Conservation (phyloP, 306 rosid species). For the Fagus crenata region DNA sequence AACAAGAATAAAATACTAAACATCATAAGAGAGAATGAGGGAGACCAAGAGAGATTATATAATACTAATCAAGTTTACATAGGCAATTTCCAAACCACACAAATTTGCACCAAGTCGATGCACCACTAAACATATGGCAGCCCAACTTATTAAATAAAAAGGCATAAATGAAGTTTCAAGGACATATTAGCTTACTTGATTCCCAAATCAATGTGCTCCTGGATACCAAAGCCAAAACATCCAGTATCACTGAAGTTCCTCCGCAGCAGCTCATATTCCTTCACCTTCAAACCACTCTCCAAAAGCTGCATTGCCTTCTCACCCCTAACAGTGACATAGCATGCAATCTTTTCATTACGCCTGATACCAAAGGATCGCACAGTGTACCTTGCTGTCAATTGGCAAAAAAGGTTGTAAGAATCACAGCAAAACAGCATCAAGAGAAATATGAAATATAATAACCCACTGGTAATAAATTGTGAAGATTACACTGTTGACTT, state of each 20-base stretch:
- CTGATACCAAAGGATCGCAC: conserved; percentile 79
- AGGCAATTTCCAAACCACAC: background rate
- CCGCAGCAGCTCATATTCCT: conserved; percentile 73
- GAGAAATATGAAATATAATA: background rate
- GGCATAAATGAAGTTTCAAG: background rate
- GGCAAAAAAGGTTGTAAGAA: background rate
- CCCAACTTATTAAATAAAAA: background rate
- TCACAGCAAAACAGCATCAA: background rate
- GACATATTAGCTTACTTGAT: conserved; percentile 62
- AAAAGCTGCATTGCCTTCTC: conserved; percentile 87
- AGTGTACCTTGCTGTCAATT: conserved; percentile 67
- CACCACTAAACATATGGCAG: background rate
- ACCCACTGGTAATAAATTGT: background rate
- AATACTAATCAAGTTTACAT: background rate
- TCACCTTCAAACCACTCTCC: conserved; percentile 86
- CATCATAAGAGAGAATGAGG: background rate
- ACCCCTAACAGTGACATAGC: conserved; percentile 85
- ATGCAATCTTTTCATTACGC: conserved; percentile 85
- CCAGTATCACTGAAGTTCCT: conserved; percentile 86
- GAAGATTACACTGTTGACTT: too few relatives aligned
- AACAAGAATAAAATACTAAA: background rate
- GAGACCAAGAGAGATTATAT: background rate
- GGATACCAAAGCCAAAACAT: conserved; percentile 87
- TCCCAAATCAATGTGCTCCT: conserved; percentile 84
- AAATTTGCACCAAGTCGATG: background rate